These are phyloP conservation scores for Oryza nivara DNA, from an alignment of 176 grass and related monocot genomes.

Conservation along the genomic window DNA sequence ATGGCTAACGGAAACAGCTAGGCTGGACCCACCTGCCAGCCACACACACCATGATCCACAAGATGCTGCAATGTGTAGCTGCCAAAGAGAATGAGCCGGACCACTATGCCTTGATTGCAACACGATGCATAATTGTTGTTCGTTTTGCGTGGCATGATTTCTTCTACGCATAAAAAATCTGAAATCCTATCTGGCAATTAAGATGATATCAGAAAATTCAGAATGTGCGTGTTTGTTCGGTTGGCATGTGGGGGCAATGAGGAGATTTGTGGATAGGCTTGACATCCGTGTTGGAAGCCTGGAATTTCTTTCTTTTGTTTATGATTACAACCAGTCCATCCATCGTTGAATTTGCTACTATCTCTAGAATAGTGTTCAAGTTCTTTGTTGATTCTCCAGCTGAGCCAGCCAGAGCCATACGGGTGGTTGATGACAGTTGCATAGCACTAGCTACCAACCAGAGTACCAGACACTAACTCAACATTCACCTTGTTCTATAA, in stretches of 20 bases:
- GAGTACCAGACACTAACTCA: constrained; percentile 8
- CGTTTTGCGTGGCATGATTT: constrained; percentile 8
- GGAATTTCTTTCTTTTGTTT: not conserved
- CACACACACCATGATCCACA: not conserved
- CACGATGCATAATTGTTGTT: constrained; percentile 2
- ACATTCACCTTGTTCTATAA: constrained; percentile 31
- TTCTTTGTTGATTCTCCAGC: not conserved
- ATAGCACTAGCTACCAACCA: not conserved
- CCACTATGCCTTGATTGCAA: constrained; percentile 5
- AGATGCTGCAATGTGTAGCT: constrained; percentile 17
- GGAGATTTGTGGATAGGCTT: not conserved
- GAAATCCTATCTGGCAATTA: not conserved
- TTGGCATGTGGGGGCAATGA: not conserved
- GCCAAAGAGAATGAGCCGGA: constrained; percentile 32
- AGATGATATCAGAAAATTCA: not conserved
- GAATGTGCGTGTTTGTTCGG: not conserved
- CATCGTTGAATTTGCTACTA: constrained; percentile 29
- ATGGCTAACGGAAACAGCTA: constrained; percentile 28
- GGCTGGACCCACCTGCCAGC: constrained; percentile 10
- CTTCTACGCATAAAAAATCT: not conserved
- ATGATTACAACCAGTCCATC: not conserved
- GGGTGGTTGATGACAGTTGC: not conserved
- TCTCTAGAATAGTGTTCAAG: not conserved
- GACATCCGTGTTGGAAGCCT: not conserved
- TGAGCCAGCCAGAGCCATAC: not conserved